These are phyloP conservation scores for Teunomyces atbi DNA, from an alignment of 805 yeast genomes.

Conservation along the genomic window DNA sequence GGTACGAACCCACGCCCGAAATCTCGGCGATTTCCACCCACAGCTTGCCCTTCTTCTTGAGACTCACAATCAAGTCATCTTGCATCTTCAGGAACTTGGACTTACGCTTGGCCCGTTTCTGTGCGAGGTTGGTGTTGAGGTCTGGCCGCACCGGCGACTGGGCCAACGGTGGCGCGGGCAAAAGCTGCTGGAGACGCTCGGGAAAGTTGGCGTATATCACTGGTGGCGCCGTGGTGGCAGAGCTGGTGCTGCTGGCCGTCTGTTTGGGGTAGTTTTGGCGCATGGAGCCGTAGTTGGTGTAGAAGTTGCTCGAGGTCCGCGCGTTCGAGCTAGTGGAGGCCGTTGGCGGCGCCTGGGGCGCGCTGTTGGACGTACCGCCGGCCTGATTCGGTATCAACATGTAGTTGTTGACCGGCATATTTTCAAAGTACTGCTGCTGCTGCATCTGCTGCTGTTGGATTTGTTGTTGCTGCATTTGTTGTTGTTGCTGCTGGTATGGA, in stretches of 20 bases:
- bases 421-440: slow-evolving; percentile 10
- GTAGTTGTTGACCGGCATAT: slow-evolving; percentile 21
- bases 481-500: slow-evolving; percentile 13
- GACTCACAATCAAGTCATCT: slow-evolving; percentile 58
- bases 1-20: slow-evolving; percentile 60
- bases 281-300: slow-evolving; percentile 1
- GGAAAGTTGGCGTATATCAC: slow-evolving; percentile 21
- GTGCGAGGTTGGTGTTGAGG: slow-evolving; percentile 38
- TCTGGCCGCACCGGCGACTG: slow-evolving; percentile 43
- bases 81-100: slow-evolving; percentile 72
- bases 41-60: slow-evolving; percentile 61
- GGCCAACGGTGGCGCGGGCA: slow-evolving; percentile 52
- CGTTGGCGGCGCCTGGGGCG: neutral
- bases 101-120: slow-evolving; percentile 55
- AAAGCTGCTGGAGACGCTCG: slow-evolving; percentile 26
- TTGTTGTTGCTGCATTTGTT: slow-evolving; percentile 11
- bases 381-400: slow-evolving; percentile 18
- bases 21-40: slow-evolving; percentile 75
- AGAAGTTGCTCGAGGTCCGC: neutral
- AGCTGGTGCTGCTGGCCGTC: neutral
- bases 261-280: neutral
- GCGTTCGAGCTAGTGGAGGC: neutral
- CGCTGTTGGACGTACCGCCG: neutral
- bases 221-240: slow-evolving; percentile 3
- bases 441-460: slow-evolving; percentile 9